Evolutionary conservation across 2,329 filamentous ascomycete genomes (phyloP), one percentile per base, ranked within the genome.

Genomic region (Curvularia lunata): DNA sequence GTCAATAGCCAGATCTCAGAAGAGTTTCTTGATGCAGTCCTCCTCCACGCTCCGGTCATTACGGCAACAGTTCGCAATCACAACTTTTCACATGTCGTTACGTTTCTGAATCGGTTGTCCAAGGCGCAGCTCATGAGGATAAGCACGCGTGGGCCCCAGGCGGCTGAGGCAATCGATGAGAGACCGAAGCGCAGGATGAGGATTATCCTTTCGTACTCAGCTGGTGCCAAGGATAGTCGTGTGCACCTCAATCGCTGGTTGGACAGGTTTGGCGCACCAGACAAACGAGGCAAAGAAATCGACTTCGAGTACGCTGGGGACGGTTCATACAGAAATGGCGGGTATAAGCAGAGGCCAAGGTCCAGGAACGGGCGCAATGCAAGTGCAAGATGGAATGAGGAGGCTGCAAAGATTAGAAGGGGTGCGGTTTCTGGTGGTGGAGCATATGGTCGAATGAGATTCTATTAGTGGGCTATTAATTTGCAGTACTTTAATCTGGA

Each of bases 21-120:
- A 2, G 63, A 66, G 23, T 66, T 57, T 41, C 42, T 62, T 12
- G 61, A 64, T 2, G 59, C 63, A 4, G 52, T 66, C 18, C 52
- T 64, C 41, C 54, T 61, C 43, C 37, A 61, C 48, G 61, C 59
- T 1, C 61, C 59, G 4, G 34, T 55, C 43, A 58, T 66, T 37
- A 47, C 51, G 0, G 57, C 61, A 9, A 64, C 59, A 2, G 59
- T 66, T 2, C 54, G 49, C 34, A 64, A 66, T 34, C 61, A 66
- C 52, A 64, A 64, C 59, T 66, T 66, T 46, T 54, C 56, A 0
- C 63, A 59, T 21, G 28, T 66, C 1, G 61, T 66, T 25, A 66
- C 63, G 0, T 66, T 66, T 38, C 50, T 66, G 1, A 66, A 64
- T 10, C 57, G 59, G 3, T 47, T 66, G 16, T 64, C 61, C 1